Evolutionary conservation across 768 basidiomycete genomes (phyloP), one percentile per base, ranked within the genome.

Genomic region (Boletus fagicola): DNA sequence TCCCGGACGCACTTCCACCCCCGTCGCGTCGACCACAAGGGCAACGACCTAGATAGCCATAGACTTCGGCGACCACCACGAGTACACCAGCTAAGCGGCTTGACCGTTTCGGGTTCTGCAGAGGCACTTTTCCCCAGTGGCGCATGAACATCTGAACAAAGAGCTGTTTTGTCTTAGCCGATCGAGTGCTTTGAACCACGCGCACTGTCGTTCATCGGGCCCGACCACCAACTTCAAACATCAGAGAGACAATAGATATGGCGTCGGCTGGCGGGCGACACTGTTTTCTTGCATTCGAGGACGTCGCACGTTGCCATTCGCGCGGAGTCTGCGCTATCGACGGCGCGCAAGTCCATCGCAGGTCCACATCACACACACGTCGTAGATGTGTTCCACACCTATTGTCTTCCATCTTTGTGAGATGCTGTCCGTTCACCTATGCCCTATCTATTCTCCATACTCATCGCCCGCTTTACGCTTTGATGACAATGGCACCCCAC

Each of bases 401-500:
- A 54, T 62, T 62, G 57, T 62, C 36, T 28, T 44, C 38, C 56
- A 3, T 51, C 22, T 58, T 44, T 30, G 53, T 50, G 36, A n/a
- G 18, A 42, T 15, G 9, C 15, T 7, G 20, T 44, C 48, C 46
- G 26, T 22, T 28, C 22, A 22, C 11, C 9, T 30, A 10, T 16
- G 5, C n/a, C 20, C 11, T 35, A 13, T 35, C 33, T 1, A 8
- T 40, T 2, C 13, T 16, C 12, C 36, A 18, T 16, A n/a, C 22
- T 24, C 47, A 30, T 18, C 26, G 10, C 12, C 26, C 47, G 59
- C 18, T 12, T 30, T 12, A 39, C 43, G 63, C 60, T 65, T 66
- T 62, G 58, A 47, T 38, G 3, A 62, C 62, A 51, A 63, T 50
- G 45, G 28, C 38, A 10, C 36, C 5, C 51, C 48, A 60, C 51